Base-by-base conservation (phyloP, 352 stramenopile species). In the Blastocystis sp. region DNA sequence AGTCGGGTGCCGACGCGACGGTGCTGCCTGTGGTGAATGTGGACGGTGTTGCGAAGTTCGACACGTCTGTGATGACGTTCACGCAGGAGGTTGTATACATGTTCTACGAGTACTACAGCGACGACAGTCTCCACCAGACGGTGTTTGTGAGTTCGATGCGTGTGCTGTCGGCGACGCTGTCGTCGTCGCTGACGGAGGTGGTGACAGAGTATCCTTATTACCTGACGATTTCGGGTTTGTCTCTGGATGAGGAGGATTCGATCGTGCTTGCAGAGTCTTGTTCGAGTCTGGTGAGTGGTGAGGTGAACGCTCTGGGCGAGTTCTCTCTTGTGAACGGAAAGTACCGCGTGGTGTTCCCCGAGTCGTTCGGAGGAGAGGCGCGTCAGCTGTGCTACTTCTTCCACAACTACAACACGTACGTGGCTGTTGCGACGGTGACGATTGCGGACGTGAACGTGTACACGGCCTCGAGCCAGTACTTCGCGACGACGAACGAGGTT, bases 121-220 rank as follows among this genome's bases (percentile, higher is more conserved):
- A 81, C 24, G 46, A 34, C 18, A 29, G 14, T 2, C 24, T 40
- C 4, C 32, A n/a, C 21, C 4, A 42, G 44, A 48, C 34, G 29
- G 29, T 64, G 42, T 81, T 51, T 44, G 49, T 81, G 44, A 42
- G 4, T n/a, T 27, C 16, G 46, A 54, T 81, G 69, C 7, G 9
- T 18, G 69, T 81, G 32, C 40, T 81, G 46, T 38, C 38, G 44
- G 69, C 48, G 11, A 48, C 44, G n/a, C 18, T 81, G 29, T 36
- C 61, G n/a, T 49, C 49, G 24, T 14, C 44, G 14, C 21, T 16
- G 24, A 64, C 8, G 21, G 36, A 4, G 1, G 32, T 81, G 69
- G 69, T 81, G 32, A 81, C 69, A 36, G 69, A 81, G 69, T 81
- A 81, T 61, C 69, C 69, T 59, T 81, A 81, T 14, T 40, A 46